Percentiles rank a stretch among this genome's conserved stretches.
Evolutionary conservation across 2,329 filamentous ascomycete genomes (phyloP).

Genomic region (Aspergillus bombycis): DNA sequence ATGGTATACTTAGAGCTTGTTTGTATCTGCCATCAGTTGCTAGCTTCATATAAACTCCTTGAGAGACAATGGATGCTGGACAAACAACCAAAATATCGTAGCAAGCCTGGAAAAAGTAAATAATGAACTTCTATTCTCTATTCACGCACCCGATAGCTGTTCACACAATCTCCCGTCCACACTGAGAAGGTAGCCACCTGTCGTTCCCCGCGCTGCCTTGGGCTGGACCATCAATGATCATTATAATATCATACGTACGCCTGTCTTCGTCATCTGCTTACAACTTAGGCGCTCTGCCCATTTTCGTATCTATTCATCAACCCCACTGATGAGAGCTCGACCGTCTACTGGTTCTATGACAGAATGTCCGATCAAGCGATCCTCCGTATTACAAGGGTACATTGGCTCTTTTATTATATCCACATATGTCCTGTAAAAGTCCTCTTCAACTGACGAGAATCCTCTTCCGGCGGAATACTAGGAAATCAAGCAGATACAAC

Average conservation of each 20-base stretch:
- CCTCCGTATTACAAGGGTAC: conserved; percentile 81
- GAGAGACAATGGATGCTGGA: neutral
- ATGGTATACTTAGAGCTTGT: neutral
- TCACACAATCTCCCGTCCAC: neutral
- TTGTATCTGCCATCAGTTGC: neutral
- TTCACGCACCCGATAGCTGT: neutral
- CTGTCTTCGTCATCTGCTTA: neutral
- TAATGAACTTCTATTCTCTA: neutral
- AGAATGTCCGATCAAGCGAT: conserved; percentile 82
- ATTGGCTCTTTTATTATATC: conserved; percentile 25
- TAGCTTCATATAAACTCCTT: neutral
- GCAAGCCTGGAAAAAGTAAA: neutral
- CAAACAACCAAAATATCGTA: neutral
- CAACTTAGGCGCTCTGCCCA: neutral
- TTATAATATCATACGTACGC: conserved; percentile 1
- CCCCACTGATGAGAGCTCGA: neutral
- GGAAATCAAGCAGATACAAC: conserved; percentile 86
- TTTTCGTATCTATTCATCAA: neutral
- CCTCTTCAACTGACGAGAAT: conserved; percentile 20
- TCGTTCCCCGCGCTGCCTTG: neutral
- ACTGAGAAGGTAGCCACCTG: neutral
- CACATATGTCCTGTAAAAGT: neutral
- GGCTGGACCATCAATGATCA: neutral
- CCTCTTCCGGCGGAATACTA: conserved; percentile 39
- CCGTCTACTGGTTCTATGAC: neutral